Evolutionary conservation across 2,329 filamentous ascomycete genomes (phyloP), one percentile per base, ranked within the genome.

Genomic region (Fusarium burgessii): DNA sequence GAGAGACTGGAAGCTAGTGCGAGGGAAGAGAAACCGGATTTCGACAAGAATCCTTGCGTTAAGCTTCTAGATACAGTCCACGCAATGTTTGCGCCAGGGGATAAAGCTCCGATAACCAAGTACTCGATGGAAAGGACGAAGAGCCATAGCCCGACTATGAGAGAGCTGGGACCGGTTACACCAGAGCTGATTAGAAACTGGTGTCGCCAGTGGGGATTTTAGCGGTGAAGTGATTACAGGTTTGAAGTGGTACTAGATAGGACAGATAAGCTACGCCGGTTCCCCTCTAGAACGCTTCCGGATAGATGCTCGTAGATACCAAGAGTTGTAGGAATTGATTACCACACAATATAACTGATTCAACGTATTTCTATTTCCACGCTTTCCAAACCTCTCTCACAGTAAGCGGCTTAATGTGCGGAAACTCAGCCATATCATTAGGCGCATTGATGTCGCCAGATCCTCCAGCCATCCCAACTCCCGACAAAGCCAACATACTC

Each of bases 191-290:
- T 66, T 15, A 35, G 3, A 0, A 66, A 66, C 15, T 66, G 62
- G 62, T 66, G 62, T 46, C 61, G 52, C 7, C 62, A 66, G 20
- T 66, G 62, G 62, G 46, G 46, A 0, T 50, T 50, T 35, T 49
- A 49, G 27, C 6, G 3, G 2, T 2, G 3, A 2, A 10, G 12
- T 17, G 3, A 9, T 6, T 9, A 10, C 5, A 46, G 10, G 3
- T 29, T 8, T 20, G 20, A 23, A 23, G 23, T 23, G 23, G 23
- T 23, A 23, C 6, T 23, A 23, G 23, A 23, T 23, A 23, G 23
- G 23, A 23, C 23, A 23, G 23, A 23, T 23, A 23, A 23, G 23
- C 23, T 23, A 23, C 1, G 23, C 6, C 5, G 23, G 23, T 23
- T 23, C 6, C 23, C 23, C 6, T 23, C 6, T 23, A 23, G 23